Evolutionary conservation across 169 alveolate species (phyloP).

Genomic region (Plasmodium malariae): DNA sequence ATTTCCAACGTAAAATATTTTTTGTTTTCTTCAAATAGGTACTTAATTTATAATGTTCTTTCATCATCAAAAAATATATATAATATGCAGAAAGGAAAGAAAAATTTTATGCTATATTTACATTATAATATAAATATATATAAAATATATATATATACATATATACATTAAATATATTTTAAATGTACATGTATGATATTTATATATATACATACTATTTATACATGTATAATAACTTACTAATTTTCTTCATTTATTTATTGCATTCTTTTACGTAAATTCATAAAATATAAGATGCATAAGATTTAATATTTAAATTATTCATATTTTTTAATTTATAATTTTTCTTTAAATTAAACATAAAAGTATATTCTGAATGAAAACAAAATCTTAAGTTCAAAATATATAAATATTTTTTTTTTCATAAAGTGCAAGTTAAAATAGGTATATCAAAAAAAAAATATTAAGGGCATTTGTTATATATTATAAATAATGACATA

Average conservation of each 20-base stretch:
- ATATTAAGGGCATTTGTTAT: too few relatives aligned
- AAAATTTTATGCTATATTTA: too few relatives aligned
- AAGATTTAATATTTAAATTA: neutral
- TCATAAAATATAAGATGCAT: neutral
- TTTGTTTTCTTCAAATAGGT: neutral
- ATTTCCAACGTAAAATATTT: neutral
- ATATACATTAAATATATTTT: too few relatives aligned
- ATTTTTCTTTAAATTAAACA: neutral
- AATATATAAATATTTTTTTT: neutral
- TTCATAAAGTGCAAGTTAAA: constrained; percentile 11
- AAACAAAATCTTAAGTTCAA: neutral
- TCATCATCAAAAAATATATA: too few relatives aligned
- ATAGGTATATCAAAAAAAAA: constrained; percentile 7
- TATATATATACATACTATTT: too few relatives aligned
- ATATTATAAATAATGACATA: neutral
- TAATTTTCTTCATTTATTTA: too few relatives aligned
- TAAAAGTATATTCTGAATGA: neutral
- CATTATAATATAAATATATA: too few relatives aligned
- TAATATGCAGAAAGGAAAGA: too few relatives aligned
- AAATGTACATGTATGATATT: too few relatives aligned
- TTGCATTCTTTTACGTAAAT: neutral
- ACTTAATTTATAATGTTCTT: too few relatives aligned
- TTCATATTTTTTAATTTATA: neutral
- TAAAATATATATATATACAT: too few relatives aligned
- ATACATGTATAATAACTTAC: too few relatives aligned